phyloP scores from a whole-genome alignment of 495 filamentous ascomycete species.

The Aspergillus biplanus region DNA sequence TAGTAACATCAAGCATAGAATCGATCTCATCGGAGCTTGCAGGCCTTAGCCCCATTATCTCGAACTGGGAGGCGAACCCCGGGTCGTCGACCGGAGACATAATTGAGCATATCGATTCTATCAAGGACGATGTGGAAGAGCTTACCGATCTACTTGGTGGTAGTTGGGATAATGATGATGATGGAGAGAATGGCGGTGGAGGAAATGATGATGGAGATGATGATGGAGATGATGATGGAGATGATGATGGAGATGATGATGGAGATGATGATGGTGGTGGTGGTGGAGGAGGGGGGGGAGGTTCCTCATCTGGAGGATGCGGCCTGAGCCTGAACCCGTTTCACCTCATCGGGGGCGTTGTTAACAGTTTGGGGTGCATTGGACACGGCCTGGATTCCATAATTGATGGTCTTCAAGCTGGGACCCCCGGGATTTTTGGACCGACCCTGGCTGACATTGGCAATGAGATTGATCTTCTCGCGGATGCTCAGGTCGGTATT shows the following conservation, averaged over 20 bases:
- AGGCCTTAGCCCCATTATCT: no score
- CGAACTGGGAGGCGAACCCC: no score
- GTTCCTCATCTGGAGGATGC: neutral
- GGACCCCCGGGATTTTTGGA: neutral
- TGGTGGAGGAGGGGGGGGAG: neutral
- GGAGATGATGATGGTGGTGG: neutral
- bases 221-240: neutral
- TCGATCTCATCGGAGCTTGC: no score
- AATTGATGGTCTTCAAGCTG: neutral
- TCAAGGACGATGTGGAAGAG: no score
- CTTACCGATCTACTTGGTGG: neutral
- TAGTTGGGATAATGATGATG: no score
- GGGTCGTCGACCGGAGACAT: no score
- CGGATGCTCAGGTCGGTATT: no score
- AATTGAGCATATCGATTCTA: no score
- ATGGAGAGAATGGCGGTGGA: neutral
- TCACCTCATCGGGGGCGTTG: neutral
- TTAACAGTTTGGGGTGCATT: neutral
- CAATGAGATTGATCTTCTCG: neutral
- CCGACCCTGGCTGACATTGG: neutral
- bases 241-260: neutral
- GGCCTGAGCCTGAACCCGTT: neutral
- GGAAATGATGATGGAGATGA: neutral
- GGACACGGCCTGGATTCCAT: neutral
- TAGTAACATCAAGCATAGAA: no score